These are phyloP conservation scores for Auriscalpium microsporum DNA, from an alignment of 768 basidiomycete species.

Conservation along the genomic window DNA sequence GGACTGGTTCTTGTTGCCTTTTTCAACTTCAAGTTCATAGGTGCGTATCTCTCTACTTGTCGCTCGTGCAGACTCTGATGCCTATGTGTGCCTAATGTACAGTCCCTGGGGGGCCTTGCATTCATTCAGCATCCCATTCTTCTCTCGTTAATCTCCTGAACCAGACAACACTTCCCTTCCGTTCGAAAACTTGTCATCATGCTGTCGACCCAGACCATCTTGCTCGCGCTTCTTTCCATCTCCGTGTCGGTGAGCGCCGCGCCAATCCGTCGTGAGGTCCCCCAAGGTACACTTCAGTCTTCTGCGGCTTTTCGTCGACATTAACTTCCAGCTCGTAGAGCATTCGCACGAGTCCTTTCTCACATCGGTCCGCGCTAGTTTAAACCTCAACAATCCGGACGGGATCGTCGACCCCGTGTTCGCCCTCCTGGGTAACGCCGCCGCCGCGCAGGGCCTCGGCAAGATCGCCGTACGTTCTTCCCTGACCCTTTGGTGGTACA, in stretches of 20 bases:
- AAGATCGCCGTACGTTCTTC: slow-evolving; percentile 36
- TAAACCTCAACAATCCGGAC: slow-evolving; percentile 50
- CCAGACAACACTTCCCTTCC: not conserved
- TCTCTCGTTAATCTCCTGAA: slow-evolving; percentile 1
- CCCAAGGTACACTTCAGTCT: slow-evolving; percentile 39
- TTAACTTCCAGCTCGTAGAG: slow-evolving; percentile 28
- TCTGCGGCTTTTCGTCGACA: not conserved
- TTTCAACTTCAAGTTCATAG: slow-evolving; percentile 18
- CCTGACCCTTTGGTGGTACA: not conserved
- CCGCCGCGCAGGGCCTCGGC: slow-evolving; percentile 46
- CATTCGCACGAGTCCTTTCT: slow-evolving; percentile 58
- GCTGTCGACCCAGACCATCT: slow-evolving; percentile 29
- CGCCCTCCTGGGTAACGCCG: slow-evolving; percentile 32
- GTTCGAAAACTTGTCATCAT: slow-evolving; percentile 23
- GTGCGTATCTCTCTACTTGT: slow-evolving; percentile 13
- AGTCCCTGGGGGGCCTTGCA: not conserved
- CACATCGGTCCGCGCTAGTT: slow-evolving; percentile 33
- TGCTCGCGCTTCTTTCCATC: slow-evolving; percentile 29
- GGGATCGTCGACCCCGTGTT: slow-evolving; percentile 55
- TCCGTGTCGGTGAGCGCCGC: slow-evolving; percentile 28
- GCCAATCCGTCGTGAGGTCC: slow-evolving; percentile 52
- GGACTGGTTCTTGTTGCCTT: slow-evolving; percentile 45
- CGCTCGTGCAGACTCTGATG: not conserved
- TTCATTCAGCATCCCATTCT: slow-evolving; percentile 1
- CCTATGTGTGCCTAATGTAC: not conserved